These are phyloP conservation scores for Chytridium lagenaria DNA, from an alignment of 371 early-diverging fungal genomes.

Conservation along the genomic window DNA sequence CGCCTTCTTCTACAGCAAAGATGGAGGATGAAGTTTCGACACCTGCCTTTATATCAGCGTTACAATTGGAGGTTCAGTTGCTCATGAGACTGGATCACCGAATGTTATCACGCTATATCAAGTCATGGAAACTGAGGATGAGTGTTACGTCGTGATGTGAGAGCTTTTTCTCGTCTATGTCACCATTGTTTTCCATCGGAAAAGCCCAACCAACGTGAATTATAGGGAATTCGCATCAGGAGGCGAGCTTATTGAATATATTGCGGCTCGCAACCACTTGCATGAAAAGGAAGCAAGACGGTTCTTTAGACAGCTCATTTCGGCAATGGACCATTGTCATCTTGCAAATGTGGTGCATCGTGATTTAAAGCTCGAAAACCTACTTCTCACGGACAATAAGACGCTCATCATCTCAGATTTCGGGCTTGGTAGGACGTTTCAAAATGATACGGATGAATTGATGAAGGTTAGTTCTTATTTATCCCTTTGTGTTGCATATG, in stretches of 20 bases:
- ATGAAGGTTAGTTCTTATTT: slow-evolving; percentile 44
- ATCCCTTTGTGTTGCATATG: slow-evolving; percentile 14
- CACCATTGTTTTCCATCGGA: background rate
- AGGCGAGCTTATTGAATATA: slow-evolving; percentile 63
- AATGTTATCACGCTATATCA: slow-evolving; percentile 69
- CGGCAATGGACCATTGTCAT: slow-evolving; percentile 73
- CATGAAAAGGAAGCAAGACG: slow-evolving; percentile 58
- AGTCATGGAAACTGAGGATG: slow-evolving; percentile 66
- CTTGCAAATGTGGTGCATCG: slow-evolving; percentile 71
- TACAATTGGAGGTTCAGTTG: slow-evolving; percentile 66
- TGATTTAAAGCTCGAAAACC: slow-evolving; percentile 72
- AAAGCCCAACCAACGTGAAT: background rate
- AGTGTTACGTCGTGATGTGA: slow-evolving; percentile 63
- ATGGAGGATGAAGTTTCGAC: too few species aligned
- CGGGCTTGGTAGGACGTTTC: slow-evolving; percentile 63
- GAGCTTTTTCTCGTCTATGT: slow-evolving; percentile 17
- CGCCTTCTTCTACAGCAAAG: too few species aligned
- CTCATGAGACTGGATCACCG: slow-evolving; percentile 65
- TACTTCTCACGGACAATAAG: slow-evolving; percentile 51
- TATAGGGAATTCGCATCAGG: slow-evolving; percentile 61
- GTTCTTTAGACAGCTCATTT: slow-evolving; percentile 66
- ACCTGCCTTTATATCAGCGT: slow-evolving; percentile 46
- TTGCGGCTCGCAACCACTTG: slow-evolving; percentile 53
- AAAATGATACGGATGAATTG: slow-evolving; percentile 46
- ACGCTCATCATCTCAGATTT: slow-evolving; percentile 64